Percentiles rank a stretch among this genome's conserved stretches.
phyloP scores from a whole-genome alignment of 1,139 yeast genomes.

The Wickerhamiella infanticola region DNA sequence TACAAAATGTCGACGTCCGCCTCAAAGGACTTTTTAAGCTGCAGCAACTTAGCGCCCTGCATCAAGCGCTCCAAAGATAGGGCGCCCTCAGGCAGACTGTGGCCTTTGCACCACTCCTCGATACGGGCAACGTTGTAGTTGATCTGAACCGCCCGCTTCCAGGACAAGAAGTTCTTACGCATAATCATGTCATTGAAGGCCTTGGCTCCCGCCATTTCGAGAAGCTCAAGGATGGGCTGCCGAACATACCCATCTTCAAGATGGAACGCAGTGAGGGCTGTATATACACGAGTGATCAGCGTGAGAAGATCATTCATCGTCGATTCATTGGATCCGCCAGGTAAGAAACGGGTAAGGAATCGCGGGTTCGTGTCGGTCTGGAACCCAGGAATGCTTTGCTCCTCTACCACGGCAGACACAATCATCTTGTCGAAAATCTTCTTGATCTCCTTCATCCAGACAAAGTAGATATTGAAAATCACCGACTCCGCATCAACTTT shows the following conservation, averaged over 20 bases:
- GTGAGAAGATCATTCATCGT: conserved; percentile 92
- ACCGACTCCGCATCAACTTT: conserved; percentile 89
- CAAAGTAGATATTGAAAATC: conserved; percentile 85
- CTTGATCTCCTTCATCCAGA: conserved; percentile 96
- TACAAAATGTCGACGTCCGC: conserved; percentile 87
- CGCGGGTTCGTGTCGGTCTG: conserved; percentile 81
- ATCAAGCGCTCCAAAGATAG: conserved; percentile 73
- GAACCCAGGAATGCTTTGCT: conserved; percentile 94
- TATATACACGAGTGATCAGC: conserved; percentile 77
- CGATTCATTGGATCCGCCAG: conserved; percentile 46
- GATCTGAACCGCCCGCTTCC: conserved; percentile 96
- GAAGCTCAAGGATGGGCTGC: conserved; percentile 69
- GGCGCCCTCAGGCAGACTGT: conserved; percentile 84
- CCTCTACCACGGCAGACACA: conserved; percentile 81
- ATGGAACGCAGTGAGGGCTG: conserved; percentile 88
- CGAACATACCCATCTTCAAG: conserved; percentile 75
- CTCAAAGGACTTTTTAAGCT: conserved; percentile 74
- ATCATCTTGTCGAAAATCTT: conserved; percentile 84
- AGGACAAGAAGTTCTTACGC: conserved; percentile 87
- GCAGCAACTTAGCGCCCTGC: conserved; percentile 88
- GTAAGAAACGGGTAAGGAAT: conserved; percentile 69
- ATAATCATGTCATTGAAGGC: conserved; percentile 92
- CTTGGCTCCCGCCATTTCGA: conserved; percentile 79
- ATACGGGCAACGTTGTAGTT: conserved; percentile 91
- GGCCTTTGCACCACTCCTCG: conserved; percentile 98